Evolutionary conservation across 768 basidiomycete species (phyloP).

Genomic region (Sporobolomyces pararoseus): DNA sequence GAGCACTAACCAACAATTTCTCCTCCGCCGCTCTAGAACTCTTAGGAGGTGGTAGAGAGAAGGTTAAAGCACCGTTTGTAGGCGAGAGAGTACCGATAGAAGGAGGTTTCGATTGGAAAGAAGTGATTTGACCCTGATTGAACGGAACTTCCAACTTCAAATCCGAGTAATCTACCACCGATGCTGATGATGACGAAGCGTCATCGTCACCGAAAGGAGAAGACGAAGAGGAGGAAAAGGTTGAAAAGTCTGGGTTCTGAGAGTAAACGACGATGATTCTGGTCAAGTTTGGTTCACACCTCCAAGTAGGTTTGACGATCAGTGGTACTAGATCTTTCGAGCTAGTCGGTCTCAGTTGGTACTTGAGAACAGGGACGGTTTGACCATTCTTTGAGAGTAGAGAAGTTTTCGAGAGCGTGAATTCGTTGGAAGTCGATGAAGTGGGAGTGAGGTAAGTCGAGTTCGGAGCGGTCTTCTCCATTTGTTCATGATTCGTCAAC

Average conservation of each 20-base stretch:
- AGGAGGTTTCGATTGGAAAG: conserved; percentile 52
- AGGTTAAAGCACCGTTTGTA: conserved; percentile 42
- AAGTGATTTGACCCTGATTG: conserved; percentile 43
- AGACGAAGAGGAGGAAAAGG: background rate
- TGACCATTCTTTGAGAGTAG: conserved; percentile 29
- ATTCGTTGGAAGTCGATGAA: conserved; percentile 47
- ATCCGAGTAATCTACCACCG: conserved; percentile 40
- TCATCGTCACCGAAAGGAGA: conserved; percentile 42
- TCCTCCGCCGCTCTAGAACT: conserved; percentile 7
- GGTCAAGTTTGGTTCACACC: conserved; percentile 49
- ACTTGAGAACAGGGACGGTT: conserved; percentile 50
- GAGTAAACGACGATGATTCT: conserved; percentile 50
- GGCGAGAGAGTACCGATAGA: conserved; percentile 49
- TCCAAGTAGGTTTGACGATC: conserved; percentile 50
- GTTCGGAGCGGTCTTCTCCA: conserved; percentile 54
- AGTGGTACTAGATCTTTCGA: conserved; percentile 46
- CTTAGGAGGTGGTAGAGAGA: conserved; percentile 41
- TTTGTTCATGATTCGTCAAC: conserved; percentile 48
- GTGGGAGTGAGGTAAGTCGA: conserved; percentile 48
- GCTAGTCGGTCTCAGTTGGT: conserved; percentile 49
- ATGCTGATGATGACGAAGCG: no score
- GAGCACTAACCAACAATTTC: conserved; percentile 51
- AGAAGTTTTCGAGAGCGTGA: conserved; percentile 46
- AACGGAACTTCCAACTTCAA: conserved; percentile 48
- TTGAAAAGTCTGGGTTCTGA: conserved; percentile 40